These are phyloP conservation scores for Orbilia oligospora DNA, from an alignment of 2,329 filamentous ascomycete species.

Conservation along the genomic window DNA sequence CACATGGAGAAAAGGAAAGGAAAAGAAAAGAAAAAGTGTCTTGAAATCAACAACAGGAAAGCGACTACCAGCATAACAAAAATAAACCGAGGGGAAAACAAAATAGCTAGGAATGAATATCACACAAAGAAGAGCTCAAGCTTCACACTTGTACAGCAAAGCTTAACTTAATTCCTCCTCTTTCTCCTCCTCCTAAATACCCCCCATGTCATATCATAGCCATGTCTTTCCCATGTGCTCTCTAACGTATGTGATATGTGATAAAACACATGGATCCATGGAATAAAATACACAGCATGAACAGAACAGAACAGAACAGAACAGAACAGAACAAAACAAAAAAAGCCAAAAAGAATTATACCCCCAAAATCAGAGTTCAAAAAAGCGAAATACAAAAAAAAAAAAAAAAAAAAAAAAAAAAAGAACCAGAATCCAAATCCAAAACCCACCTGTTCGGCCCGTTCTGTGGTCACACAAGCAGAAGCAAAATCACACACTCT, in stretches of 20 bases:
- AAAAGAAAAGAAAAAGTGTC: background rate
- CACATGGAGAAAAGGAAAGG: background rate
- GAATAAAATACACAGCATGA: slow-evolving; percentile 10
- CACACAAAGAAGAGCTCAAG: background rate
- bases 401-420: background rate
- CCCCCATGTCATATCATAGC: background rate
- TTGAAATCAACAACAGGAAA: background rate
- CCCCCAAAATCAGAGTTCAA: no score
- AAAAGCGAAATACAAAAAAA: background rate
- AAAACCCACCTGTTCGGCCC: slow-evolving; percentile 1
- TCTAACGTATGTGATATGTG: slow-evolving; percentile 18
- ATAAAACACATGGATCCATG: slow-evolving; percentile 23
- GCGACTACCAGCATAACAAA: background rate
- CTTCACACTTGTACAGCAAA: background rate
- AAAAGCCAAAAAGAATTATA: background rate
- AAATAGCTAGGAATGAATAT: no score
- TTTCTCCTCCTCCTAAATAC: no score
- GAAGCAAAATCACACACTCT: slow-evolving; percentile 14
- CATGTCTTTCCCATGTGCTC: slow-evolving; percentile 1
- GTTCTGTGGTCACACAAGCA: slow-evolving; percentile 9
- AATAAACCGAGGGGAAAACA: background rate
- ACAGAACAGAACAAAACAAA: background rate
- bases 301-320: background rate
- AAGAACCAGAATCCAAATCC: background rate
- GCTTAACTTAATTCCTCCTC: slow-evolving; percentile 1